phyloP scores from a whole-genome alignment of 345 rosid species.

The Eucalyptus tenuipes region DNA sequence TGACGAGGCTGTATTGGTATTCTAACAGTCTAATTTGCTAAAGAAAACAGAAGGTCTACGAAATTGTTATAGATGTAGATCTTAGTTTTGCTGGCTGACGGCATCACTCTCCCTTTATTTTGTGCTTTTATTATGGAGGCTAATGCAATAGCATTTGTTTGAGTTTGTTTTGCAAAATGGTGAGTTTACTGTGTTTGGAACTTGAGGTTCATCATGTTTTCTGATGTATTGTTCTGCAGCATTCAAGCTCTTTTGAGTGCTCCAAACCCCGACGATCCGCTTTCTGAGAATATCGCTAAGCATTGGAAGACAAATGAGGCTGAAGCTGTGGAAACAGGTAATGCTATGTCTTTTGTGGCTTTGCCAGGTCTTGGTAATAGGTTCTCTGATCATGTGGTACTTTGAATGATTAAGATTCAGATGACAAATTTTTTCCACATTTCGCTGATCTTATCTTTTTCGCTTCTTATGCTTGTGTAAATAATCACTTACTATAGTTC shows the following conservation, averaged over 20 bases:
- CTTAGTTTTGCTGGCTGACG: not conserved
- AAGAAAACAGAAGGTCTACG: not conserved
- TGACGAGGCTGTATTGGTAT: not conserved
- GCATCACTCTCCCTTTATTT: not conserved
- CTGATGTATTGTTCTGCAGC: conserved; percentile 2
- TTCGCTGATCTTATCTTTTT: not conserved
- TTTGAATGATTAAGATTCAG: not conserved
- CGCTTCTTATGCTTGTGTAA: not conserved
- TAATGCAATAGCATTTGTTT: not conserved
- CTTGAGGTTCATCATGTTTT: not conserved
- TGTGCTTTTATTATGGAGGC: not conserved
- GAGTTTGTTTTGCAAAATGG: not conserved
- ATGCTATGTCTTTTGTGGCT: not conserved
- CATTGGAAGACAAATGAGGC: conserved; percentile 55
- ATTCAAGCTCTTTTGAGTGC: conserved; percentile 61
- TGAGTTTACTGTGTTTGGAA: not conserved
- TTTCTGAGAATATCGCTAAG: conserved; percentile 55
- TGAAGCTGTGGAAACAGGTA: conserved; percentile 61
- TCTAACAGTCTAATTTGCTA: not conserved
- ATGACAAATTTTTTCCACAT: not conserved
- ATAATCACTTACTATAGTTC: not conserved
- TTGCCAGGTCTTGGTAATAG: not conserved
- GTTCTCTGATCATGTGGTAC: not conserved
- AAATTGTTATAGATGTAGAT: not conserved
- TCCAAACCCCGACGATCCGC: conserved; percentile 58